Conservation (phyloP, 495 filamentous ascomycete species). For the Lasiosphaeria ovina region DNA sequence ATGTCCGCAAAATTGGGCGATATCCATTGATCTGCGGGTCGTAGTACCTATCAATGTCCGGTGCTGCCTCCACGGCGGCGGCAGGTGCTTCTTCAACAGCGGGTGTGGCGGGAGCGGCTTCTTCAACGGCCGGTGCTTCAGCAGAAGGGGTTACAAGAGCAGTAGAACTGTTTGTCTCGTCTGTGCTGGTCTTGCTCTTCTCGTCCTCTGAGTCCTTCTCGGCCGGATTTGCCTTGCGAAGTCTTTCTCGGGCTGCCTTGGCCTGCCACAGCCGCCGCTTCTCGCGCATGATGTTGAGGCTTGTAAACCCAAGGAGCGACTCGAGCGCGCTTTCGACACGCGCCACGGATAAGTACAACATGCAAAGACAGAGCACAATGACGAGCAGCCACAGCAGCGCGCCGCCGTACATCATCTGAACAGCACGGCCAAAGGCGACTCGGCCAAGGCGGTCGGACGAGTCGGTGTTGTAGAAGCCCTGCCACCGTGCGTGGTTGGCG, state of each 20-base stretch:
- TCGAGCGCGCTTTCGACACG: not conserved
- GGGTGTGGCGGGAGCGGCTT: no score
- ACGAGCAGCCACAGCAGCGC: constrained; percentile 6
- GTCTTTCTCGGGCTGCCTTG: not conserved
- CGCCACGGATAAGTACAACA: not conserved
- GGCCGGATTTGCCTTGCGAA: not conserved
- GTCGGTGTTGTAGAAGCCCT: constrained; percentile 1
- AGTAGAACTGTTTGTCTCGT: not conserved
- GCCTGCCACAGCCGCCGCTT: not conserved
- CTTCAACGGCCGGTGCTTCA: no score
- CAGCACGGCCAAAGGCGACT: not conserved
- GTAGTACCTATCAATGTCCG: no score
- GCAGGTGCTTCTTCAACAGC: no score
- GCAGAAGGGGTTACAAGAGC: no score
- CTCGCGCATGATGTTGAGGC: not conserved
- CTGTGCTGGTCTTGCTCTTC: not conserved
- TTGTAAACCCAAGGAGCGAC: not conserved
- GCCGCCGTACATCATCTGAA: constrained; percentile 7
- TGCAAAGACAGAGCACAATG: not conserved
- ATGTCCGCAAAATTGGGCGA: no score
- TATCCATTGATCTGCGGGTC: no score
- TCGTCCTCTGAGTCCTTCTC: not conserved
- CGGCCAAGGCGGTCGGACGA: not conserved
- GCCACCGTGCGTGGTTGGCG: constrained; percentile 5
- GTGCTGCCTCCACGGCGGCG: no score